A percentile compares a stretch with the other conserved stretches of the same genome.
These are phyloP conservation scores for Cyberlindnera amylophila DNA, from an alignment of 805 yeast species.

Conservation along the genomic window DNA sequence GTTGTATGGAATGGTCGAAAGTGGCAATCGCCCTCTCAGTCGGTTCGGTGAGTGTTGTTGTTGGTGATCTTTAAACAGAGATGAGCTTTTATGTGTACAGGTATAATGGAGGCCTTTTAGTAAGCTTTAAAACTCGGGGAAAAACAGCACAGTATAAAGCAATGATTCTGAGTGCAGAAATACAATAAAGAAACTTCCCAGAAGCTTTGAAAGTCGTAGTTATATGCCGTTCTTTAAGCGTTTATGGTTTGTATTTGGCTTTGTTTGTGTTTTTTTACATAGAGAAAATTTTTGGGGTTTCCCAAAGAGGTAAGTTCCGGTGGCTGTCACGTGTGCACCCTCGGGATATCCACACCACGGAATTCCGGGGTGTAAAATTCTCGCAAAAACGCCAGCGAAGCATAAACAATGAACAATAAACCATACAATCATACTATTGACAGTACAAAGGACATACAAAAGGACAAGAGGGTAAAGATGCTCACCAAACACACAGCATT, in stretches of 20 bases:
- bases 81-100: too few relatives aligned
- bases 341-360: too few relatives aligned
- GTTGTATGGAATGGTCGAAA: background rate
- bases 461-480: too few relatives aligned
- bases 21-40: constrained; percentile 7
- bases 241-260: too few relatives aligned
- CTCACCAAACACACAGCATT: constrained; percentile 6
- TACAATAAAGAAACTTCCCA: background rate
- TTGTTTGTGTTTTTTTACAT: background rate
- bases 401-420: too few relatives aligned
- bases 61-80: background rate
- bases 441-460: too few relatives aligned
- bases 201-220: too few relatives aligned
- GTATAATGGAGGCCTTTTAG: background rate
- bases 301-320: constrained; percentile 7
- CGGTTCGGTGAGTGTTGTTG: background rate
- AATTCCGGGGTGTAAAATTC: too few relatives aligned
- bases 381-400: background rate
- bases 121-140: background rate
- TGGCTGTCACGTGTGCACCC: too few relatives aligned
- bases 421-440: too few relatives aligned
- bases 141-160: background rate
- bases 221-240: background rate
- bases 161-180: background rate
- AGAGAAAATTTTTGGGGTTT: constrained; percentile 7